Conservation (phyloP, 2,329 filamentous ascomycete genomes). For the Gaeumannomyces sp. region DNA sequence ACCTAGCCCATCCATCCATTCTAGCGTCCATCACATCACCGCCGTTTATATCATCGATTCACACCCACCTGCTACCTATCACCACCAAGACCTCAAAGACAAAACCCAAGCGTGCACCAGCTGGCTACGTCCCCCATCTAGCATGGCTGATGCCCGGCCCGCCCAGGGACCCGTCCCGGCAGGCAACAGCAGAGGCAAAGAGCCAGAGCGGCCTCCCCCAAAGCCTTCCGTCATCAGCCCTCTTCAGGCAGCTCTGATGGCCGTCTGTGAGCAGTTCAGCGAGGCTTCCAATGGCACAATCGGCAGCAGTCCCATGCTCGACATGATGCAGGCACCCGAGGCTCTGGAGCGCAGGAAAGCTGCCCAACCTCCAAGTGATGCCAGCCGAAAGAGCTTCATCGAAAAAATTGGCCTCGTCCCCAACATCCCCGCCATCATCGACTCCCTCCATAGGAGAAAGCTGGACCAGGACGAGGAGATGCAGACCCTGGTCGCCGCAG, state of each 20-base stretch:
- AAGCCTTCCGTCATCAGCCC: background rate
- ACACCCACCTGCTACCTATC: background rate
- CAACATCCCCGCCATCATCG: background rate
- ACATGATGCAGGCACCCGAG: background rate
- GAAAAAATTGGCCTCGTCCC: constrained; percentile 3
- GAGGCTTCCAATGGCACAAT: background rate
- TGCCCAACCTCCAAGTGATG: background rate
- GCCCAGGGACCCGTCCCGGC: background rate
- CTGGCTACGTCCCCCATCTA: background rate
- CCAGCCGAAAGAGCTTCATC: background rate
- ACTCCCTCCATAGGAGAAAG: background rate
- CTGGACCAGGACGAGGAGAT: background rate
- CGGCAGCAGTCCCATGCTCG: background rate
- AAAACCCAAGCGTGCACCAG: background rate
- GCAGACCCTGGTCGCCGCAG: background rate
- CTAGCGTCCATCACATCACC: background rate
- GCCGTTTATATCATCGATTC: background rate
- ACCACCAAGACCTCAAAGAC: background rate
- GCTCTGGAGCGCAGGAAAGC: background rate
- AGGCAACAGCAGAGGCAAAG: background rate
- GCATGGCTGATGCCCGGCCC: background rate
- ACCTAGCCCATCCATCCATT: background rate
- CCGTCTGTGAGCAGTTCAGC: background rate
- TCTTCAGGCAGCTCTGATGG: background rate
- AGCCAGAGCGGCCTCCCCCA: no score